These are phyloP conservation scores for Metschnikowia lunata DNA, from an alignment of 805 yeast species.

Conservation along the genomic window DNA sequence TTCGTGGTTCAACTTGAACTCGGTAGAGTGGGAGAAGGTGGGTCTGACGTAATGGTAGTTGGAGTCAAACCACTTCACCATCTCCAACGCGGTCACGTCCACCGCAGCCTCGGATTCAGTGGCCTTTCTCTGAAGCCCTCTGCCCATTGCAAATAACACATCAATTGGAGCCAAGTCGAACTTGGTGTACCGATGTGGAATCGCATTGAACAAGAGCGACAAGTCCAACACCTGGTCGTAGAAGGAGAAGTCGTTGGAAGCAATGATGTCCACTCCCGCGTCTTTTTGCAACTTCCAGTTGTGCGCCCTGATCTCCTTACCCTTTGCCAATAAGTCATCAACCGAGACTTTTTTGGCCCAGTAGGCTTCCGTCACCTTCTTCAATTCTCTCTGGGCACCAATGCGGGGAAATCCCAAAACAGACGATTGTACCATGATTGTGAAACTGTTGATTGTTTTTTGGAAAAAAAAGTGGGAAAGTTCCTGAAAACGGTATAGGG, in stretches of 20 bases:
- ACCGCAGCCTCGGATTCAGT: slow-evolving; percentile 83
- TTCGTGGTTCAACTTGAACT: slow-evolving; percentile 78
- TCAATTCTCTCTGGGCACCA: slow-evolving; percentile 98
- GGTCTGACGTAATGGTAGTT: slow-evolving; percentile 99
- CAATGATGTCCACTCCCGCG: slow-evolving; percentile 95
- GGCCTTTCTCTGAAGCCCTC: slow-evolving; percentile 98
- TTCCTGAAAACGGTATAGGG: too few species aligned
- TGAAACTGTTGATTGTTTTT: neutral
- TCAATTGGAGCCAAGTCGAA: slow-evolving; percentile 84
- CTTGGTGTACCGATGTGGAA: slow-evolving; percentile 96
- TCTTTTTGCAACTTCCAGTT: slow-evolving; percentile 98
- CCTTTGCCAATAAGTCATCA: slow-evolving; percentile 85
- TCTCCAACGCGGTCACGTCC: slow-evolving; percentile 97
- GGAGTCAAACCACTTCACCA: slow-evolving; percentile 99
- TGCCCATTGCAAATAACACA: slow-evolving; percentile 97
- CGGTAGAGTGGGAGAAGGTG: slow-evolving; percentile 91
- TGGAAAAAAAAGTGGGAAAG: too few species aligned
- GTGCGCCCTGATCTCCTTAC: slow-evolving; percentile 90
- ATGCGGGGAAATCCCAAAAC: slow-evolving; percentile 99
- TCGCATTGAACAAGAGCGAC: slow-evolving; percentile 87
- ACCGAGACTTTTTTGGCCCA: slow-evolving; percentile 91
- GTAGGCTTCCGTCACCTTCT: slow-evolving; percentile 98
- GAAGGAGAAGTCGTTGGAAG: slow-evolving; percentile 97
- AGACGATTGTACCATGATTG: slow-evolving; percentile 88
- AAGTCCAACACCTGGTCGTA: slow-evolving; percentile 96